Conservation (phyloP, 257 asterid species). For the Echium plantagineum region DNA sequence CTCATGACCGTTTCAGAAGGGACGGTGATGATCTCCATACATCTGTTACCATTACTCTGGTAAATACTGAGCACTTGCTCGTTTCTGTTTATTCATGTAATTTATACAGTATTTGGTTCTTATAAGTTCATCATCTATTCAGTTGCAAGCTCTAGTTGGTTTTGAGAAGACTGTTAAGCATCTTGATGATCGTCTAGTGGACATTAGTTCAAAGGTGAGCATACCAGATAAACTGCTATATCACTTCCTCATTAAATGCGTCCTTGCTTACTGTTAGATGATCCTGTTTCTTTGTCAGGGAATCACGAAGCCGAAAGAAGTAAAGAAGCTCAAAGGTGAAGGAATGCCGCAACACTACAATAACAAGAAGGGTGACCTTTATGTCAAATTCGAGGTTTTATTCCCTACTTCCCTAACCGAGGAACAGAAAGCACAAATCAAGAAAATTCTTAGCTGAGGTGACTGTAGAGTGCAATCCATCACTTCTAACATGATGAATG, state of each 20-base stretch:
- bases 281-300: slow-evolving; percentile 30
- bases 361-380: slow-evolving; percentile 81
- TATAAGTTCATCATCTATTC: slow-evolving; percentile 4
- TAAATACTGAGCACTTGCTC: slow-evolving; percentile 18
- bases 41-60: slow-evolving; percentile 78
- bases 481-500: slow-evolving; percentile 8
- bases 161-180: slow-evolving; percentile 80
- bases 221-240: neutral
- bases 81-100: neutral
- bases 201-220: slow-evolving; percentile 72
- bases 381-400: slow-evolving; percentile 72
- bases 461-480: neutral
- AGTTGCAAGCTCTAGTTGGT: slow-evolving; percentile 98
- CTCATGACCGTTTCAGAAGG: slow-evolving; percentile 77
- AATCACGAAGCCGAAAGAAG: slow-evolving; percentile 80
- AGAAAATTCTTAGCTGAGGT: slow-evolving; percentile 39
- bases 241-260: neutral
- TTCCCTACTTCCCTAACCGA: slow-evolving; percentile 71
- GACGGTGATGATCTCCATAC: slow-evolving; percentile 81
- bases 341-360: slow-evolving; percentile 85
- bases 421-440: slow-evolving; percentile 72
- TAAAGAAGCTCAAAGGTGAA: slow-evolving; percentile 76
- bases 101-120: neutral
- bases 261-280: neutral
- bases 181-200: slow-evolving; percentile 81